Base-by-base conservation (phyloP, 2,329 filamentous ascomycete genomes). In the Xylaria sp. region DNA sequence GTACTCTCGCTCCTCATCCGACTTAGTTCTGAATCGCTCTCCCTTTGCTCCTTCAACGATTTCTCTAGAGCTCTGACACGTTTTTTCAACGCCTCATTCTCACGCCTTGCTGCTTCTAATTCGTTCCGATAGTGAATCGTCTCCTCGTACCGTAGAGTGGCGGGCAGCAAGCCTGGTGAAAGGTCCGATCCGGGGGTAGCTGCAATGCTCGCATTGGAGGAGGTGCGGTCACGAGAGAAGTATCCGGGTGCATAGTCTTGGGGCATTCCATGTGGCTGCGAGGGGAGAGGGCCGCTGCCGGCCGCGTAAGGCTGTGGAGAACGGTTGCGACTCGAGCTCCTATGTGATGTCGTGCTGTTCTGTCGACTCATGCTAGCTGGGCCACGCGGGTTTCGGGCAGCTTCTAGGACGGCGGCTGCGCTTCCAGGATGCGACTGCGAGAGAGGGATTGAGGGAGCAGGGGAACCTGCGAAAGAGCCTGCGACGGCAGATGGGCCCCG, bases 41-140 rank as follows among this genome's bases (percentile, higher is more conserved):
- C 75, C 33, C 80, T 76, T 10, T 80, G 74, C 48, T 84, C 81
- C 6, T 81, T 77, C 7, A 88, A 76, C 64, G 80, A 75, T 37
- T 80, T 78, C 75, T 90, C 87, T 10, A 90, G 75, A 43, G 90
- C 87, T 46, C 85, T 80, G 60, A 90, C 83, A 13, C 84, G 81
- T 56, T 81, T 79, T 77, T 87, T 87, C 46, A 90, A 75, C 0
- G 74, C 72, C 54, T 90, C 87, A 62, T 90, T 90, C 74, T 90
- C 87, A 47, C 81, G 79, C 75, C 87, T 89, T 38, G 85, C 84
- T 4, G 69, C 76, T 23, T 90, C 87, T 0, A 90, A 77, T 70
- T 90, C 87, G 37, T 81, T 78, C 4, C 86, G 79, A 68, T 85
- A 86, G 61, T 81, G 83, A 0, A 82, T 83, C 0, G 85, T 85